Percentiles rank a stretch among this genome's conserved stretches.
Evolutionary conservation across 2,329 filamentous ascomycete genomes (phyloP).

Genomic region (Corniculantispora saksenae): DNA sequence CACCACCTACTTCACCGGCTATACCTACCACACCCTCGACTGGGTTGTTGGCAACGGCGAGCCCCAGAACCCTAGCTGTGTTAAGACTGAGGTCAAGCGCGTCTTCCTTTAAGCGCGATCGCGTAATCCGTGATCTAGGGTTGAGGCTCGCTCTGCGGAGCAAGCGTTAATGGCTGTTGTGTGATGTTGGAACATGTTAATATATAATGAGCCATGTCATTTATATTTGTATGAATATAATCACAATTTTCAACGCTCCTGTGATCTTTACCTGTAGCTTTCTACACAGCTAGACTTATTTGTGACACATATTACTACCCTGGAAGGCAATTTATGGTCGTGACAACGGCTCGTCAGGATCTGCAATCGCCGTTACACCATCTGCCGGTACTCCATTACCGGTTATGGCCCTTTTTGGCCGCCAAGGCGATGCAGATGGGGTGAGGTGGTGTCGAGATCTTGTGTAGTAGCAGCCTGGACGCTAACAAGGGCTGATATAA

Average conservation of each 20-base stretch:
- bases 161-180: slow-evolving; percentile 1
- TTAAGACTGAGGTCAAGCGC: slow-evolving; percentile 19
- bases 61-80: slow-evolving; percentile 17
- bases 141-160: background rate
- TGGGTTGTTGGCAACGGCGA: slow-evolving; percentile 16
- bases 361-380: background rate
- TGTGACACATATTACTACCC: background rate
- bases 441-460: background rate
- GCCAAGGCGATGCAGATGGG: background rate
- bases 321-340: background rate
- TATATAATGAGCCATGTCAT: background rate
- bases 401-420: background rate
- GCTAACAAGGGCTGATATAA: background rate
- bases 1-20: slow-evolving; percentile 13
- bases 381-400: background rate
- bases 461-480: background rate
- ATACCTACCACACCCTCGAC: slow-evolving; percentile 15
- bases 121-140: background rate
- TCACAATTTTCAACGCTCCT: slow-evolving; percentile 47
- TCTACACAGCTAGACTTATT: background rate
- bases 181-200: background rate
- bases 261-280: no score
- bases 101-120: background rate
- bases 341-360: background rate
- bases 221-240: background rate